Base-by-base conservation (phyloP, 2,329 filamentous ascomycete genomes). In the Clarireedia sp. region DNA sequence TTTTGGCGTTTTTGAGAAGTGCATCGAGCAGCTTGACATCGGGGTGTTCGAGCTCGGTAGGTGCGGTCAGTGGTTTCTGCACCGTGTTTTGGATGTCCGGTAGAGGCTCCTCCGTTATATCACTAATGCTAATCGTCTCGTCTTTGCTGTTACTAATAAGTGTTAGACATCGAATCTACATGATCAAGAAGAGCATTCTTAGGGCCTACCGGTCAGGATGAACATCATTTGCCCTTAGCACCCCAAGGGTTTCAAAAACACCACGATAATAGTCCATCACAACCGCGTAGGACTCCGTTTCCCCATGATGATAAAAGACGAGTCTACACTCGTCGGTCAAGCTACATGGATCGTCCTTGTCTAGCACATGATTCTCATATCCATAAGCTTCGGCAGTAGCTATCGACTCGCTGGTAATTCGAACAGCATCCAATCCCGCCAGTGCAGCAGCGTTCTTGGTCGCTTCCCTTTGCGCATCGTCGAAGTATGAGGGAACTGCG, bases 381-480 rank as follows among this genome's bases (percentile, higher is more conserved):
- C 29, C 81, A 70, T 87, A 87, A 59, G 83, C 85, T 66, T 87
- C 86, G 61, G 82, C 84, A 62, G 83, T 83, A 64, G 84, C 84
- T 61, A 83, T 87, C 51, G 84, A 83, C 74, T 87, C 84, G 75
- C 86, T 87, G 73, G 87, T 86, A 72, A 87, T 85, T 75, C 83
- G 82, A 70, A 87, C 82, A 62, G 87, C 83, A 72, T 86, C 85
- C 58, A 87, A 77, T 60, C 83, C 83, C 67, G 84, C 77, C 63
- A 86, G 86, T 64, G 82, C 78, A 76, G 84, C 84, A 61, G 84
- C 83, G 69, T 87, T 83, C 78, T 86, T 86, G 70, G 82, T 87
- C 59, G 83, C 81, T 73, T 87, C 83, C 71, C 83, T 78, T 75
- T 87, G 84, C 73, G 84, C 84, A 76, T 87, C 83, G 75, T 86